Evolutionary conservation across 192 early-diverging fungal genomes (phyloP), one percentile per base, ranked within the genome.

Genomic region (Linnemannia elongata): DNA sequence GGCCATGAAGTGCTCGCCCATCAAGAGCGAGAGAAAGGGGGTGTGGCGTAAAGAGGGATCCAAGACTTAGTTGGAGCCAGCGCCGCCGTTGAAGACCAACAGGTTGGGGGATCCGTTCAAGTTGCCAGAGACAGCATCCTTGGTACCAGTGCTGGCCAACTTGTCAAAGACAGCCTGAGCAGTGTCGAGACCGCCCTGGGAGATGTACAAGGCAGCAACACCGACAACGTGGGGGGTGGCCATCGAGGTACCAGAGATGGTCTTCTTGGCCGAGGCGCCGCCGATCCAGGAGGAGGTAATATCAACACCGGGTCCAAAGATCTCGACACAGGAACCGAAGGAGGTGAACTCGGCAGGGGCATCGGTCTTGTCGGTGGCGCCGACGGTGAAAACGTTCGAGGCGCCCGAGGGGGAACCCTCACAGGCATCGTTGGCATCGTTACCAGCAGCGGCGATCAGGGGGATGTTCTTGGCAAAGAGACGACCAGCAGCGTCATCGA

Each of bases 161-260:
- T 78, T 78, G 69, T 71, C 72, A 44, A 74, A 80, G 35, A 80
- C 20, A 74, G 52, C 71, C 72, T 73, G 54, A 44, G 79, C 79
- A 35, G 79, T 74, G 71, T 83, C 24, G 13, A 78, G 35, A 27
- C 54, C n/a, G 18, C 66, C 39, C 83, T 66, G 44, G 36, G 74
- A 72, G 36, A 90, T 44, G 55, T 89, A 74, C 30, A 93, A 36
- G 63, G 93, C 91, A 36, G 89, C 52, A 49, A 89, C 85, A 76
- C 93, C 92, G 80, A 87, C 89, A 69, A 92, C 93, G 72, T 91
- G 91, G 39, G 93, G 93, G 5, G 89, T 38, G 0, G 93, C 90
- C 90, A 93, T 92, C 33, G 88, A 90, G 0, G 94, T 94, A 33
- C 94, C 94, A 12, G 92, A 93, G 42, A 91, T 89, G 2, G 83